Evolutionary conservation across 164 flowering plant genomes (phyloP).

Genomic region (Buxus sempervirens): DNA sequence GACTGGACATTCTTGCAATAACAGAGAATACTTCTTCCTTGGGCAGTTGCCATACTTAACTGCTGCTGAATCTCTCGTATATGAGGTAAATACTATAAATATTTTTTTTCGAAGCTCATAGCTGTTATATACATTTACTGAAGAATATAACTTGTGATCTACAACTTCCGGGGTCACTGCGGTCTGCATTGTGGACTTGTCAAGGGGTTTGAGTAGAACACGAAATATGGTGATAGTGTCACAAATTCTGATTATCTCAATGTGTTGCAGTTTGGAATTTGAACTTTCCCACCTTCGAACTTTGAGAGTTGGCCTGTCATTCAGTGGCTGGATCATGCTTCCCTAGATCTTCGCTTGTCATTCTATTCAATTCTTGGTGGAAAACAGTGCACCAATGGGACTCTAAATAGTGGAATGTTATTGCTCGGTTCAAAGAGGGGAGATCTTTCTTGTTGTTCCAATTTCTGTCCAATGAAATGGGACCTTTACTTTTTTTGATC

Average conservation of each 20-base stretch:
- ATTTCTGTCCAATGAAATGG: no score
- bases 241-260: background rate
- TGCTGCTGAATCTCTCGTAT: conserved; percentile 48
- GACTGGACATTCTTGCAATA: conserved; percentile 41
- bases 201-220: background rate
- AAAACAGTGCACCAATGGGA: no score
- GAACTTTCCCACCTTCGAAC: background rate
- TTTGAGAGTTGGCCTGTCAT: background rate
- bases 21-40: conserved; percentile 76
- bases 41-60: conserved; percentile 90
- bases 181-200: background rate
- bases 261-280: background rate
- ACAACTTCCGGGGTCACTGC: background rate
- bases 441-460: no score
- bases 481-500: no score
- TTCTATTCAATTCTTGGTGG: no score
- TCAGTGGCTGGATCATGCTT: no score
- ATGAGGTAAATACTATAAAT: conserved; percentile 68
- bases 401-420: no score
- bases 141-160: background rate
- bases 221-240: background rate
- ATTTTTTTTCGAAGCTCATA: background rate
- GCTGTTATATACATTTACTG: background rate
- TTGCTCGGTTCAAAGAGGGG: no score
- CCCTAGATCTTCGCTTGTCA: no score